Evolutionary conservation across 345 rosid genomes (phyloP).

Genomic region (Salix koriyanagi): DNA sequence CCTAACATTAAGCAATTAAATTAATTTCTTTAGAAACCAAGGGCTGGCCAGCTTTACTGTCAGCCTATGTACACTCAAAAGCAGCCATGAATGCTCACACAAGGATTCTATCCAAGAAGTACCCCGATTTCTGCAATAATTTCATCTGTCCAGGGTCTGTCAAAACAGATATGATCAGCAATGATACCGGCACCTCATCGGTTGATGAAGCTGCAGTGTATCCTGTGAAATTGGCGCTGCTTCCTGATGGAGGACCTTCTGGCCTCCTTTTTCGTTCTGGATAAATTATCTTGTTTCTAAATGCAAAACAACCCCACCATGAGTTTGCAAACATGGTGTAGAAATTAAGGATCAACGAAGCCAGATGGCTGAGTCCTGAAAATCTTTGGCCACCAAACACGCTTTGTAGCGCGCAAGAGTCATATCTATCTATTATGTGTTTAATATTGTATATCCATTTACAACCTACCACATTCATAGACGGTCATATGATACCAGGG

Average conservation of each 20-base stretch:
- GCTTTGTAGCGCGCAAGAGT: not conserved
- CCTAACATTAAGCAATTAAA: no score
- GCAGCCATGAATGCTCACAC: slow-evolving; percentile 31
- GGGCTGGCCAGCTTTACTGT: slow-evolving; percentile 29
- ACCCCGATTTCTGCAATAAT: slow-evolving; percentile 19
- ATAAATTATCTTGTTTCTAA: not conserved
- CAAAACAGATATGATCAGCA: slow-evolving; percentile 24
- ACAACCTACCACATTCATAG: no score
- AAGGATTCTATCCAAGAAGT: slow-evolving; percentile 29
- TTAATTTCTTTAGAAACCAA: slow-evolving; percentile 4
- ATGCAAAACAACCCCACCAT: no score
- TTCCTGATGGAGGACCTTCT: slow-evolving; percentile 24
- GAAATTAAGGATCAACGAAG: not conserved
- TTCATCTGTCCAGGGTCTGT: slow-evolving; percentile 33
- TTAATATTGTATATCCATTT: not conserved
- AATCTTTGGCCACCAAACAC: no score
- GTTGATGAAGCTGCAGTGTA: slow-evolving; percentile 28
- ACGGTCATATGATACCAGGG: not conserved
- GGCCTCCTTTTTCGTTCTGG: slow-evolving; percentile 16
- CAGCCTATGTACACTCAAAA: slow-evolving; percentile 29
- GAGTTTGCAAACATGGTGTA: no score
- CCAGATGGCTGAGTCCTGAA: not conserved
- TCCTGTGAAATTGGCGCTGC: slow-evolving; percentile 28
- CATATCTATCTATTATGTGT: not conserved
- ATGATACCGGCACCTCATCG: slow-evolving; percentile 16